Evolutionary conservation across 2,329 filamentous ascomycete genomes (phyloP), one percentile per base, ranked within the genome.

Genomic region (Orbilia javanica): DNA sequence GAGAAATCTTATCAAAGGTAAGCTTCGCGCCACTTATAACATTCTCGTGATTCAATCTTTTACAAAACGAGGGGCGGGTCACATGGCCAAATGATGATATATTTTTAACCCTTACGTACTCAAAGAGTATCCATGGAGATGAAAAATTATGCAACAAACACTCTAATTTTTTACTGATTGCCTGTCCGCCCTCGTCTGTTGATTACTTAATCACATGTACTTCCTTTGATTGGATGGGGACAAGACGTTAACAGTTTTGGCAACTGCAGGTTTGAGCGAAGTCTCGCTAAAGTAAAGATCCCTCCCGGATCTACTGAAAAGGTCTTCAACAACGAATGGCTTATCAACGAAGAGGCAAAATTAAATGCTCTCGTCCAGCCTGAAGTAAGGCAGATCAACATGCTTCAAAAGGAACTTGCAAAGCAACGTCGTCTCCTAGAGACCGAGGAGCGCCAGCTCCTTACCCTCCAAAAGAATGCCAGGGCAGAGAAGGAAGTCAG

Each of bases 281-380:
- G 50, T 44, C 66, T 81, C 13, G 53, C 79, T 5, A 81, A 80
- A 63, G 79, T 80, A 18, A 81, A 79, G 7, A 75, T 82, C 7
- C 81, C 81, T 6, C 80, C 78, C 0, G 46, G 22, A 10, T 74
- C 71, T 25, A 79, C 74, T 71, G 80, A 67, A 79, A 81, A 77
- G 80, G 81, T 78, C 52, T 80, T 82, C 36, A 80, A 78, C 73
- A 80, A 79, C 44, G 79, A 81, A 62, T 81, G 79, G 52, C 46
- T 82, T 31, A 73, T 81, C 65, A 78, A 80, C 39, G 81, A 80
- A 62, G 81, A 81, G 31, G 78, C 78, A 52, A 69, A 76, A 25
- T 68, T 81, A 39, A 80, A 82, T 55, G 73, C 68, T n/a, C 53
- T 79, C 34, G 71, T 82, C 15, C 79, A 80, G 18, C 80, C 81